phyloP scores from a whole-genome alignment of 208 protist genomes.

The Trypanosoma lewisi region DNA sequence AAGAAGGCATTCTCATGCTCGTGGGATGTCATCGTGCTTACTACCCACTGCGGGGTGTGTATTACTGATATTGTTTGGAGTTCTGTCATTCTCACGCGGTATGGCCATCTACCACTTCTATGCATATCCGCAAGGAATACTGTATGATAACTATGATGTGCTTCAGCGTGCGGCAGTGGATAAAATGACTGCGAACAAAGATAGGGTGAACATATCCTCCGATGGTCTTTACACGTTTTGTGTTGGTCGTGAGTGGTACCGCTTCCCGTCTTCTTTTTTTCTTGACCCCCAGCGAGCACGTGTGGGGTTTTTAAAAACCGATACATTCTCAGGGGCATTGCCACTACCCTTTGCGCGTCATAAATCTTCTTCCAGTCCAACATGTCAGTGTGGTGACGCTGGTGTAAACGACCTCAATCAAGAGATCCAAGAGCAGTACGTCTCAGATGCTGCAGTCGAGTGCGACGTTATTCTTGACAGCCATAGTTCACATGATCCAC shows the following conservation, averaged over 20 bases:
- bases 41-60: conserved; percentile 20
- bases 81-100: conserved; percentile 62
- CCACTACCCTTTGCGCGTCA: conserved; percentile 36
- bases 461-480: conserved; percentile 63
- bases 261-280: conserved; percentile 93
- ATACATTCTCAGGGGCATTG: conserved; percentile 33
- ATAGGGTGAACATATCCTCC: neutral
- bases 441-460: conserved; percentile 27
- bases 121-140: conserved; percentile 58
- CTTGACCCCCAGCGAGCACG: conserved; percentile 43
- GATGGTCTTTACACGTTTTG: conserved; percentile 65
- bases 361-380: conserved; percentile 16
- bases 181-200: conserved; percentile 7
- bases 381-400: conserved; percentile 38
- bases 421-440: conserved; percentile 51
- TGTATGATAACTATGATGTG: conserved; percentile 59
- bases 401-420: conserved; percentile 55
- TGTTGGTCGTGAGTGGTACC: conserved; percentile 94
- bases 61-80: conserved; percentile 47
- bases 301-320: conserved; percentile 44
- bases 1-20: neutral
- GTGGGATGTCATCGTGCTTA: neutral
- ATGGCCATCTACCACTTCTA: conserved; percentile 74
- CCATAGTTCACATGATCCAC: conserved; percentile 13
- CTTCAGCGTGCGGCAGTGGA: conserved; percentile 33